A percentile compares a stretch with the other conserved stretches of the same genome.
phyloP scores from a whole-genome alignment of 2,329 filamentous ascomycete genomes.

The Paecilomyces fulvus region DNA sequence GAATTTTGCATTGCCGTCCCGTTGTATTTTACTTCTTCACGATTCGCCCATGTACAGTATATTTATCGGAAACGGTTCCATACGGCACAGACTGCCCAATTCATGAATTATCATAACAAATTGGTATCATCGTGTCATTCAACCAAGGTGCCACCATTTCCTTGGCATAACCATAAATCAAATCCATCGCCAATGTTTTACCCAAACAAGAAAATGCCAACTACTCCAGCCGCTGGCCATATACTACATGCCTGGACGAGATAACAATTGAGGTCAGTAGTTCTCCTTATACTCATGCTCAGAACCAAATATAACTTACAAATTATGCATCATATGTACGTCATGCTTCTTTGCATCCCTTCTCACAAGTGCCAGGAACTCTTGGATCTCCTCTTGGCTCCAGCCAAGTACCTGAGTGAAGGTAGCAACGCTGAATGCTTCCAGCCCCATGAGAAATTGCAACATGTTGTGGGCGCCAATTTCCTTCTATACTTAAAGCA shows the following conservation, averaged over 20 bases:
- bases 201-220: not conserved
- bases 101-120: not conserved
- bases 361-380: conserved; percentile 9
- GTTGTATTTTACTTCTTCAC: not conserved
- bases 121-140: too few species aligned
- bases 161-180: too few species aligned
- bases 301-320: not conserved
- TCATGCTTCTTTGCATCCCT: conserved; percentile 5
- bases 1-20: not conserved
- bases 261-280: not conserved
- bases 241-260: conserved; percentile 2
- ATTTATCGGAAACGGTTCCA: not conserved
- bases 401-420: conserved; percentile 18
- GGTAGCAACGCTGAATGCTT: conserved; percentile 17
- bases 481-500: conserved; percentile 3
- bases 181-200: too few species aligned
- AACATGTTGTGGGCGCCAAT: conserved; percentile 15
- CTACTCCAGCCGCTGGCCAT: conserved; percentile 2
- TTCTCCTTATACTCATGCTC: not conserved
- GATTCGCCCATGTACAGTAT: not conserved
- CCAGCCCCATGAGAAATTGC: conserved; percentile 16
- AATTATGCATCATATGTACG: conserved; percentile 1
- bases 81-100: not conserved
- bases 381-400: conserved; percentile 14
- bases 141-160: too few species aligned